Evolutionary conservation across 1,139 yeast species (phyloP).

Genomic region (Trichomonascaceae sp.): DNA sequence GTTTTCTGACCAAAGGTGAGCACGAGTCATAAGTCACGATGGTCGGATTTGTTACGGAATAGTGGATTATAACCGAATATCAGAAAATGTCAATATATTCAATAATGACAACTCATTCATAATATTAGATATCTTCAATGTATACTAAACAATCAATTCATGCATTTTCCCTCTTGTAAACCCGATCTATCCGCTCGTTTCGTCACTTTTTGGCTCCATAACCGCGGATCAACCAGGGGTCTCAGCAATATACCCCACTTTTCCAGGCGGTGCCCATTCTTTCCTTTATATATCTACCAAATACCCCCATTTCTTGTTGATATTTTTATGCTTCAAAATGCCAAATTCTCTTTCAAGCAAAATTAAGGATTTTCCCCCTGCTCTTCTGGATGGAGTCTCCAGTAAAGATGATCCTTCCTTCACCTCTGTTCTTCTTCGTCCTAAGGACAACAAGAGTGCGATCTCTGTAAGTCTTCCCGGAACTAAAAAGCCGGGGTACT

Average conservation of each 20-base stretch:
- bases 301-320: not conserved
- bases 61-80: too few species aligned
- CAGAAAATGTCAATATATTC: not conserved
- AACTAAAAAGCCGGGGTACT: constrained; percentile 43
- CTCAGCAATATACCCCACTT: not conserved
- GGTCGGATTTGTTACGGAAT: not conserved
- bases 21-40: not conserved
- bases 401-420: not conserved
- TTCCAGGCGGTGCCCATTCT: not conserved
- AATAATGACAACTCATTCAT: too few species aligned
- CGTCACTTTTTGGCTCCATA: not conserved
- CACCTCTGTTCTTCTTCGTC: not conserved
- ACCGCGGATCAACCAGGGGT: not conserved
- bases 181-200: not conserved
- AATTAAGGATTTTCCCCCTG: constrained; percentile 7
- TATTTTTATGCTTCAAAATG: not conserved
- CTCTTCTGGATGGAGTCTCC: constrained; percentile 1
- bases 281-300: not conserved
- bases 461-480: constrained; percentile 39
- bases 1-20: not conserved
- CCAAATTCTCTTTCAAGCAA: constrained; percentile 1
- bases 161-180: not conserved
- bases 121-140: not conserved
- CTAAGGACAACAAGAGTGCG: not conserved
- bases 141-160: too few species aligned